These are phyloP conservation scores for Penstemon eatonii DNA, from an alignment of 257 asterid genomes.

Conservation along the genomic window DNA sequence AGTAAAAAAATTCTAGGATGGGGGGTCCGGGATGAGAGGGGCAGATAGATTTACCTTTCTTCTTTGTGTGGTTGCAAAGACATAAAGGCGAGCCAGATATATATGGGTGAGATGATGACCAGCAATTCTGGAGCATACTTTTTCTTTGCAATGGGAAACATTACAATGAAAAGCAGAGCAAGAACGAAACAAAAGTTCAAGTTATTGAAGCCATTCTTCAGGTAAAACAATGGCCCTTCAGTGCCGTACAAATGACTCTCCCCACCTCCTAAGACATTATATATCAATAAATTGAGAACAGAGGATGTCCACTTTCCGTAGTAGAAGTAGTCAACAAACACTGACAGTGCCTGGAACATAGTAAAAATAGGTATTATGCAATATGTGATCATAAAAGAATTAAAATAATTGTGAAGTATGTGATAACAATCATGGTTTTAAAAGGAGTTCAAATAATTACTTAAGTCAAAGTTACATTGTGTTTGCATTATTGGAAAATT, in stretches of 20 bases:
- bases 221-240: conserved; percentile 80
- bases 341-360: conserved; percentile 66
- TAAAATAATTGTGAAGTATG: conserved; percentile 9
- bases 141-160: conserved; percentile 76
- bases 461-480: conserved; percentile 9
- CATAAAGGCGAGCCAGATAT: conserved; percentile 95
- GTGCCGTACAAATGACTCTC: conserved; percentile 96
- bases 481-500: conserved; percentile 18
- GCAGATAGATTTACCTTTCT: conserved; percentile 65
- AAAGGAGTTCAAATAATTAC: neutral
- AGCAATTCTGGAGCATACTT: conserved; percentile 81
- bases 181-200: conserved; percentile 88
- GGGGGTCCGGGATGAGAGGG: neutral
- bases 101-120: conserved; percentile 77
- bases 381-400: conserved; percentile 13
- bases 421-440: conserved; percentile 11
- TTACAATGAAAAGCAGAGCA: conserved; percentile 72
- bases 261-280: conserved; percentile 94
- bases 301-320: conserved; percentile 94
- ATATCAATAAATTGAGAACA: conserved; percentile 74
- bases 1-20: neutral
- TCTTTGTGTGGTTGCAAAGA: conserved; percentile 98
- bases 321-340: conserved; percentile 70
- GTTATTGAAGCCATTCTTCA: conserved; percentile 90
- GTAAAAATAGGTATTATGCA: conserved; percentile 26